Conservation (phyloP, 208 protist species). For the Strigomonas galati region DNA sequence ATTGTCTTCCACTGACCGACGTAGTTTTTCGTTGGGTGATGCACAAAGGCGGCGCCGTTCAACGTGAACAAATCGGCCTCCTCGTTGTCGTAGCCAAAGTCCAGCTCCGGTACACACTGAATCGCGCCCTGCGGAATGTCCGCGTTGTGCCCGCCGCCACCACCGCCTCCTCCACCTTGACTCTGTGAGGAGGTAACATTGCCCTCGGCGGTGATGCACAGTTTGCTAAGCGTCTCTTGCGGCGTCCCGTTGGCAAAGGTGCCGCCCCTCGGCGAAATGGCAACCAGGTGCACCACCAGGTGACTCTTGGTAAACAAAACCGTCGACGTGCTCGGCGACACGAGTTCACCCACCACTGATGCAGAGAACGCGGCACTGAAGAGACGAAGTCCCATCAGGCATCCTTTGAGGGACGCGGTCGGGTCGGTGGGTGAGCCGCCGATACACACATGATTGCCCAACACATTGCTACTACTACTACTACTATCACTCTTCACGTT, state of each 20-base stretch:
- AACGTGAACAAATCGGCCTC: slow-evolving; percentile 36
- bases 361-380: slow-evolving; percentile 62
- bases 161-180: background rate
- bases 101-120: slow-evolving; percentile 37
- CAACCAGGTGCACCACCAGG: slow-evolving; percentile 31
- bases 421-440: slow-evolving; percentile 47
- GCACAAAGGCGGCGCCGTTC: slow-evolving; percentile 4
- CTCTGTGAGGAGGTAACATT: slow-evolving; percentile 38
- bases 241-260: slow-evolving; percentile 1
- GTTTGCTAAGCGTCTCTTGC: background rate
- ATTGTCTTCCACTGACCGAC: slow-evolving; percentile 20
- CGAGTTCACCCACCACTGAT: slow-evolving; percentile 49
- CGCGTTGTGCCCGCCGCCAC: background rate
- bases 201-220: slow-evolving; percentile 44
- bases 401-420: slow-evolving; percentile 45
- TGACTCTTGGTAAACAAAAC: slow-evolving; percentile 33
- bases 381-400: slow-evolving; percentile 67
- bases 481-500: slow-evolving; percentile 19
- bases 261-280: slow-evolving; percentile 12
- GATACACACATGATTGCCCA: slow-evolving; percentile 62
- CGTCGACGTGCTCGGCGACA: slow-evolving; percentile 29
- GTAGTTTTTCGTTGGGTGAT: slow-evolving; percentile 15
- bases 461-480: no score
- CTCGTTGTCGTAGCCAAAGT: slow-evolving; percentile 60
- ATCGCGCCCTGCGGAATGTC: background rate